Evolutionary conservation across 768 basidiomycete species (phyloP), one percentile per base, ranked within the genome.

Genomic region (Pleurotus eryngii): DNA sequence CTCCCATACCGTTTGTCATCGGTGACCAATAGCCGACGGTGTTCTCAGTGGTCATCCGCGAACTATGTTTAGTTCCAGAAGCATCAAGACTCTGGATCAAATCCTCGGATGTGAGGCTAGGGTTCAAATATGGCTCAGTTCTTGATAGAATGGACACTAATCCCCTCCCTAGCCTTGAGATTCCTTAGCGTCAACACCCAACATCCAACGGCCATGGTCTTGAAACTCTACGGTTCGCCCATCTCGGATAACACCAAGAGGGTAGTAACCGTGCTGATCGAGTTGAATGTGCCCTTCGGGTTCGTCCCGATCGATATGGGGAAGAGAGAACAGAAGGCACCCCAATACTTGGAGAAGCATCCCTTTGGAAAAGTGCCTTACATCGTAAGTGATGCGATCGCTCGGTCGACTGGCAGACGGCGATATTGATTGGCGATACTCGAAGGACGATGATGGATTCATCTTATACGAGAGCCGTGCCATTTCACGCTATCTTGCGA

Each of bases 291-390:
- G 4, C 78, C 82, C 0, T 88, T 81, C 66, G 79, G 82, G 60
- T 61, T 86, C 50, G 58, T 79, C 43, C 7, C 46, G 4, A 54
- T 88, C 60, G 70, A 85, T 61, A 53, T 82, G 18, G 1, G 46
- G 45, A 76, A 76, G 60, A 67, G 64, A n/a, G 74, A 76, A 40
- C 81, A 85, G 40, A 86, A 84, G 67, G 3, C 64, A 0, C 64
- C 78, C 0, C 76, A 62, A 7, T 81, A 70, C 70, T 18, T 77
- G 14, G 63, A 68, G 30, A 69, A 74, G 49, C 86, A 91, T 61
- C 89, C 89, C 0, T 88, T 87, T 62, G 83, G 84, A 17, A 81
- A 83, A 61, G 73, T 86, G 24, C 85, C 86, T 2, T 81, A 77
- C 65, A 74, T 87, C 55, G 81, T 78, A 57, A 37, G 72, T 65